phyloP scores from a whole-genome alignment of 2,329 filamentous ascomycete species.

The Dothistroma septosporum region DNA sequence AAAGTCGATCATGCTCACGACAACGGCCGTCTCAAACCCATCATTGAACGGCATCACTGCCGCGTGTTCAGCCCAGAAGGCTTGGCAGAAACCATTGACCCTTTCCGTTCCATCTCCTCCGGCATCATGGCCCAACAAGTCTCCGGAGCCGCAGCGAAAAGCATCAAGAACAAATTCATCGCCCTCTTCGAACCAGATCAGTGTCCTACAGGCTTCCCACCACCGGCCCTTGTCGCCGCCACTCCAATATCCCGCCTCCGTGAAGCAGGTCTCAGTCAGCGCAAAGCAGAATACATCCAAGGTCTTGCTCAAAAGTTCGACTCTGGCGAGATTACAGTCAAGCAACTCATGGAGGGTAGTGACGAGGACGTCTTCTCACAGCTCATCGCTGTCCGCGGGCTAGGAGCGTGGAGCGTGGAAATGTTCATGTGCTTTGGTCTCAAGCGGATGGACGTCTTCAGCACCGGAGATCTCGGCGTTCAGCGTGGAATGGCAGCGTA shows the following conservation, averaged over 20 bases:
- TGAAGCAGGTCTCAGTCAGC: slow-evolving; percentile 81
- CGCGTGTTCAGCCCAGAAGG: slow-evolving; percentile 75
- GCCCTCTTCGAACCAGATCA: slow-evolving; percentile 56
- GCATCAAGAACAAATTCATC: slow-evolving; percentile 83
- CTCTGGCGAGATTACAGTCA: slow-evolving; percentile 67
- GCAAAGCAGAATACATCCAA: slow-evolving; percentile 92
- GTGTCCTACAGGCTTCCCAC: slow-evolving; percentile 58
- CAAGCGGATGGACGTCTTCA: slow-evolving; percentile 91
- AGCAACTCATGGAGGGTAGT: slow-evolving; percentile 69
- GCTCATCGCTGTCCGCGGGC: slow-evolving; percentile 77
- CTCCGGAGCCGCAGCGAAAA: slow-evolving; percentile 82
- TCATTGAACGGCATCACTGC: slow-evolving; percentile 74
- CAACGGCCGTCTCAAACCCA: slow-evolving; percentile 57
- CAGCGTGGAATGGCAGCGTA: slow-evolving; percentile 93
- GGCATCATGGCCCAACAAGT: slow-evolving; percentile 97
- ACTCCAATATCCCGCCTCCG: slow-evolving; percentile 65
- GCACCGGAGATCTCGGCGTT: slow-evolving; percentile 84
- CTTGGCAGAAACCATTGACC: slow-evolving; percentile 79
- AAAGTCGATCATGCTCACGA: slow-evolving; percentile 52
- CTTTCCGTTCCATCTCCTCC: slow-evolving; percentile 76
- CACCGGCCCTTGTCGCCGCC: slow-evolving; percentile 66
- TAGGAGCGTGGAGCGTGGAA: slow-evolving; percentile 89
- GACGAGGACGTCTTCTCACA: slow-evolving; percentile 83
- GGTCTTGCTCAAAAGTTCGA: slow-evolving; percentile 80
- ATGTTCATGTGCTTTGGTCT: slow-evolving; percentile 98